A percentile compares a stretch with the other conserved stretches of the same genome.
These are phyloP conservation scores for Adansonia gregorii DNA, from an alignment of 441 rosid species.

Conservation along the genomic window DNA sequence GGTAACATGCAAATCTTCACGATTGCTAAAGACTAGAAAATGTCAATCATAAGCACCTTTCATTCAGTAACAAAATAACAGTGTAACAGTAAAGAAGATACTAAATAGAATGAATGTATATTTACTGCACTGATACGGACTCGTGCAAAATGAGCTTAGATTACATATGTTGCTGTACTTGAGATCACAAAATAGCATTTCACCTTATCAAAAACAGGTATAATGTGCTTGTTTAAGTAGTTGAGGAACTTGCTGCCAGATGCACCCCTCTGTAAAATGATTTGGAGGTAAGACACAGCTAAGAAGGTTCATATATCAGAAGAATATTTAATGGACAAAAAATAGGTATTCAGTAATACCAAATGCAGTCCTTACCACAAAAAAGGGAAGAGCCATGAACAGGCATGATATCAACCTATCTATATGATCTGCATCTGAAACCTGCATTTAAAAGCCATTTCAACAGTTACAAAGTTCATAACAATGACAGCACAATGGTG, in stretches of 20 bases:
- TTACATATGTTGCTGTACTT: conserved; percentile 11
- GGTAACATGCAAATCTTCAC: neutral
- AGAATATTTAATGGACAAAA: conserved; percentile 22
- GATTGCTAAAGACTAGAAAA: neutral
- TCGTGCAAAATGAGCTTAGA: neutral
- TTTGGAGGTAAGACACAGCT: conserved; percentile 12
- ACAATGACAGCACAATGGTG: conserved; percentile 12
- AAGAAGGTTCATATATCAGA: neutral
- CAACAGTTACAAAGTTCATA: conserved; percentile 18
- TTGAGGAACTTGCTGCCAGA: conserved; percentile 86
- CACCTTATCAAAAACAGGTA: conserved; percentile 91
- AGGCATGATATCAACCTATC: conserved; percentile 94
- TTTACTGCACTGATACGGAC: neutral
- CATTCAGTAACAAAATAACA: neutral
- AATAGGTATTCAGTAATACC: neutral
- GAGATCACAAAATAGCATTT: neutral
- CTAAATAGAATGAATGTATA: neutral
- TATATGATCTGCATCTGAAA: conserved; percentile 87
- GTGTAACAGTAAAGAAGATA: neutral
- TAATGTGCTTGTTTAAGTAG: conserved; percentile 81
- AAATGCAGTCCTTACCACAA: conserved; percentile 56
- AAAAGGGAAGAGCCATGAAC: conserved; percentile 89
- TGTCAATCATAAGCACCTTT: neutral
- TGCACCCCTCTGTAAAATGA: conserved; percentile 73
- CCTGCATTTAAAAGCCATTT: conserved; percentile 53